Evolutionary conservation across 1,284 basidiomycete species (phyloP), one percentile per base, ranked within the genome.

Genomic region (Schizophyllum commune): DNA sequence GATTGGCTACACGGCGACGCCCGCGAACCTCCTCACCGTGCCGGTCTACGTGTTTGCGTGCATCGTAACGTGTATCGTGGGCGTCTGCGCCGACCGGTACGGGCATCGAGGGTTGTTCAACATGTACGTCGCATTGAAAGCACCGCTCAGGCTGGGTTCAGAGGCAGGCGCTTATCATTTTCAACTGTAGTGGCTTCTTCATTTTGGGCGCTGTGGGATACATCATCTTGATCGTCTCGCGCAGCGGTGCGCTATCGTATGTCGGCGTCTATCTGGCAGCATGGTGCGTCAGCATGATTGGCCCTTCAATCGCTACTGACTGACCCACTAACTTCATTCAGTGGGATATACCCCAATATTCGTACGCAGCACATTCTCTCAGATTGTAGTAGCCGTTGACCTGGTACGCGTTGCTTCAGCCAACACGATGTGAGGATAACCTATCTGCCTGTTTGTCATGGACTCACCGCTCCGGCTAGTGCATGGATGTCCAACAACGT

Each of bases 401-500:
- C 32, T 11, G 54, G 20, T 22, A n/a, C 52, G 15, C 27, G 32
- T 22, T 27, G 7, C 58, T 27, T 22, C 33, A 84, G 83, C 88
- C 32, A 90, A 89, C 72, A 82, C 85, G 3, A 79, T 87, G 83
- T 83, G 65, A 67, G 79, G 68, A 32, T 19, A 8, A 6, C 11
- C 2, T 22, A 39, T 39, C 19, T 60, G 33, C 58, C 51, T 54
- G 17, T 47, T 33, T 22, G n/a, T 34, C 32, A 5, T 27, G 27
- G 56, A 15, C 8, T 63, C 34, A 58, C 65, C 59, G 17, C 55
- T 57, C 21, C 62, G 11, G 7, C 6, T 61, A 85, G 83, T 65
- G 85, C 88, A 5, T 89, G 88, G 84, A 81, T 84, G 34, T 84
- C 84, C 32, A 87, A 87, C 66, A 89, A 88, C 67, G 81, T 88